Percentiles rank a stretch among this genome's conserved stretches.
Evolutionary conservation across 768 basidiomycete genomes (phyloP).

Genomic region (Strobilomyces dryophilus): DNA sequence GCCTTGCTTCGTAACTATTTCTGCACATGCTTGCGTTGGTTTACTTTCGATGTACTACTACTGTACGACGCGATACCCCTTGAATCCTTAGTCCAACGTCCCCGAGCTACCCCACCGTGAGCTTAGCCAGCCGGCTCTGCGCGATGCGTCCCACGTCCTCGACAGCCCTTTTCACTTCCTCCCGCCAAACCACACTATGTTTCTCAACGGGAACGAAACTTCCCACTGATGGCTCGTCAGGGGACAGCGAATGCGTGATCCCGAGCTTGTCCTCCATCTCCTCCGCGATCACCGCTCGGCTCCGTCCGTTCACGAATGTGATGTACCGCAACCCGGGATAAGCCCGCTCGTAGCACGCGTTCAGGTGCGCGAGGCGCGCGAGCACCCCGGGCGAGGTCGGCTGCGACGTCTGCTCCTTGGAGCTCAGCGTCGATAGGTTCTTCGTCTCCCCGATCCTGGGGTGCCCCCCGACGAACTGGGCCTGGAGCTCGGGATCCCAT

Average conservation of each 20-base stretch:
- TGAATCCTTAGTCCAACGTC: neutral
- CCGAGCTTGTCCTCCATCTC: constrained; percentile 75
- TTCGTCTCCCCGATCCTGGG: constrained; percentile 85
- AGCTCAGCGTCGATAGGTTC: constrained; percentile 70
- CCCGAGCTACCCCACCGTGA: constrained; percentile 8
- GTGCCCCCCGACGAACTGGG: constrained; percentile 75
- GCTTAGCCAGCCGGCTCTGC: constrained; percentile 52
- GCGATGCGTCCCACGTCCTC: constrained; percentile 74
- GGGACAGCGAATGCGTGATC: constrained; percentile 46
- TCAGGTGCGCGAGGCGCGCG: constrained; percentile 67
- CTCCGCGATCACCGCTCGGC: constrained; percentile 61
- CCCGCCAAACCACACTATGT: constrained; percentile 49
- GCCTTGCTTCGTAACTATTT: neutral
- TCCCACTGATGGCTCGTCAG: constrained; percentile 32
- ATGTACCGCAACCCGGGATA: constrained; percentile 83
- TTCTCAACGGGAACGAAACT: constrained; percentile 36
- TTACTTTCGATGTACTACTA: neutral
- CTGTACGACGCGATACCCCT: constrained; percentile 16
- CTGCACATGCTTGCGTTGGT: neutral
- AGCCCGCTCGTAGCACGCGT: constrained; percentile 66
- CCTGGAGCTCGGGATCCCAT: constrained; percentile 50
- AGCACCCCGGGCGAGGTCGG: constrained; percentile 74
- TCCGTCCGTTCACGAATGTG: constrained; percentile 88
- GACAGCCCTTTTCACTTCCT: constrained; percentile 70
- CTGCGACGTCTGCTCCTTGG: constrained; percentile 64